phyloP scores from a whole-genome alignment of 441 rosid species.

The Mallotus repandus region DNA sequence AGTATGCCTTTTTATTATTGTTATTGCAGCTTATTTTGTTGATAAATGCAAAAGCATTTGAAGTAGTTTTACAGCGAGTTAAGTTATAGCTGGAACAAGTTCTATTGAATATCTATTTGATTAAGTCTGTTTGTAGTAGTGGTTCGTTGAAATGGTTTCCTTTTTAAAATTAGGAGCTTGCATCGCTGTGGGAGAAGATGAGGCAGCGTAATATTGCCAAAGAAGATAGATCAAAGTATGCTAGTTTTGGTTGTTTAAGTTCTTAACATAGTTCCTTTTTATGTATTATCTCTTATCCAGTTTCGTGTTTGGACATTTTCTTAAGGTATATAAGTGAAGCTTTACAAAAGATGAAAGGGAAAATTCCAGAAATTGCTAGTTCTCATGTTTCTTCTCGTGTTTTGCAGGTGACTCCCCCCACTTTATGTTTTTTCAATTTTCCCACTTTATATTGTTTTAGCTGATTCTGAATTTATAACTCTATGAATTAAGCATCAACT shows the following conservation, averaged over 20 bases:
- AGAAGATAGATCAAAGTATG: constrained; percentile 81
- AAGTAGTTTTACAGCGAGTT: neutral
- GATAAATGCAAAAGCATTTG: neutral
- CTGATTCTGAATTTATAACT: neutral
- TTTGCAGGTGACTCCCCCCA: constrained; percentile 60
- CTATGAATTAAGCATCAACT: neutral
- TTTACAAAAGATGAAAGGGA: constrained; percentile 76
- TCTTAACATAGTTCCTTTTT: neutral
- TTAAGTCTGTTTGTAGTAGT: neutral
- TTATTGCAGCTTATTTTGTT: neutral
- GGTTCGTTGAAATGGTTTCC: constrained; percentile 3
- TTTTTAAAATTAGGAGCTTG: constrained; percentile 67
- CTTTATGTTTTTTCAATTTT: neutral
- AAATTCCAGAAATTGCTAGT: constrained; percentile 81
- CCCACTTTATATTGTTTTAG: neutral
- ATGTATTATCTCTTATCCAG: neutral
- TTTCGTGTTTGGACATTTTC: constrained; percentile 6
- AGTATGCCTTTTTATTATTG: constrained; percentile 31
- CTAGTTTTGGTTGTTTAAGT: constrained; percentile 3
- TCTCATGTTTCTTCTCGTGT: constrained; percentile 92
- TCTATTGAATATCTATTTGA: neutral
- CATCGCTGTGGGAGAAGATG: constrained; percentile 88
- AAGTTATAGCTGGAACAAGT: too few relatives aligned
- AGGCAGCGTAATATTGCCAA: constrained; percentile 79
- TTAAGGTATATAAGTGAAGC: constrained; percentile 73